Percentiles rank a stretch among this genome's conserved stretches.
Conservation (phyloP, 345 rosid species). For the Hibiscus mutabilis region DNA sequence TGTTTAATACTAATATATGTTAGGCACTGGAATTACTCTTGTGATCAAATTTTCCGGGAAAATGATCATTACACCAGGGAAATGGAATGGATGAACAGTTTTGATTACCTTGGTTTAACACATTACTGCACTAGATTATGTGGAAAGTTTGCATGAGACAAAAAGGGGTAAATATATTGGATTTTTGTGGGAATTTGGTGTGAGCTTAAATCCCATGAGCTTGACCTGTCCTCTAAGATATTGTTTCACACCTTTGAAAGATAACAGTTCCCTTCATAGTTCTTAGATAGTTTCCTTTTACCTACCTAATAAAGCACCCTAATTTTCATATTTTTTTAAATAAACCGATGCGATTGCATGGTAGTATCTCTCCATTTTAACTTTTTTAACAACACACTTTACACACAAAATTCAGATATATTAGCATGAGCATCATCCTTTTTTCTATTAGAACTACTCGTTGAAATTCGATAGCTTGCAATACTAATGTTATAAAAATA, state of each 20-base stretch:
- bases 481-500: neutral
- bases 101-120: neutral
- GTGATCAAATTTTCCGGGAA: neutral
- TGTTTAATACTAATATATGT: too few relatives aligned
- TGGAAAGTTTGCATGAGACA: constrained; percentile 1
- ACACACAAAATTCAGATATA: too few relatives aligned
- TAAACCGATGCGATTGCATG: too few relatives aligned
- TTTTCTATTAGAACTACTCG: too few relatives aligned
- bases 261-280: neutral
- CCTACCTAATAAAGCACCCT: neutral
- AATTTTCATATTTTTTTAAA: too few relatives aligned
- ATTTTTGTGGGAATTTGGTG: constrained; percentile 1
- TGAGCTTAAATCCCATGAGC: neutral
- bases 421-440: too few relatives aligned
- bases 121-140: neutral
- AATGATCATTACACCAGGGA: neutral
- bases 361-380: too few relatives aligned
- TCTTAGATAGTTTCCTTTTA: constrained; percentile 1
- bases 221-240: constrained; percentile 5
- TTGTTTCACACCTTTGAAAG: constrained; percentile 4
- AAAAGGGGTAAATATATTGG: neutral
- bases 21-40: neutral
- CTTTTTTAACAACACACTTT: too few relatives aligned
- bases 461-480: neutral
- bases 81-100: constrained; percentile 5